Base-by-base conservation (phyloP, 441 rosid species). In the Flueggea neowawraea region DNA sequence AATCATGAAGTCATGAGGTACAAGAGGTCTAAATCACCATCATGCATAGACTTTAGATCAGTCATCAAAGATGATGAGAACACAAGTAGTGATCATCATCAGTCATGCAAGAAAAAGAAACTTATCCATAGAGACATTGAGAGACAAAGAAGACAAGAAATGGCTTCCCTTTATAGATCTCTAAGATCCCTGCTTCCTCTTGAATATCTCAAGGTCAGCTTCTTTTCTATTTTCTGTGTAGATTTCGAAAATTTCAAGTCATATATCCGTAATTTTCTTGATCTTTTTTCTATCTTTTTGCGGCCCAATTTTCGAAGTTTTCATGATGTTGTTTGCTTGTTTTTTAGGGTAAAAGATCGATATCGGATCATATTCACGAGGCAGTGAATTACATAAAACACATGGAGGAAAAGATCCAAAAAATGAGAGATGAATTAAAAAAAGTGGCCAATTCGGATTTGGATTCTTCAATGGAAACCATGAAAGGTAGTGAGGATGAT, bases 141-240 rank as follows among this genome's bases (percentile, higher is more conserved):
- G 71, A 62, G 81, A 54, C 86, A 72, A 64, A 69, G 93, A 64
- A 83, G 89, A 67, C 81, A 73, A 73, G 89, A 84, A 55, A 83
- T 83, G 81, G 56, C 82, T 45, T 17, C 79, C 49, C 93, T 86
- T 59, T 78, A 81, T 53, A 54, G 67, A 3, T 66, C 73, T 56
- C 70, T 89, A 22, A 59, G 88, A 61, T 53, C 77, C 43, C 76
- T 76, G 33, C 83, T 86, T 66, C 89, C 93, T 31, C 28, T 71
- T 68, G 77, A 78, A 13, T 78, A 80, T 72, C 73, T 86, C 45
- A 80, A 84, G 87, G 96, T 86, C 59, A 54, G 16, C 12, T 65
- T 12, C 60, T 54, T 13, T 31, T 31, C 10, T 22, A 1, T 45
- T 11, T 5, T 49, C 14, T 41, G 6, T 17, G 12, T 31, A 48